phyloP scores from a whole-genome alignment of 108 stramenopile species.

The Fragilaria radians region DNA sequence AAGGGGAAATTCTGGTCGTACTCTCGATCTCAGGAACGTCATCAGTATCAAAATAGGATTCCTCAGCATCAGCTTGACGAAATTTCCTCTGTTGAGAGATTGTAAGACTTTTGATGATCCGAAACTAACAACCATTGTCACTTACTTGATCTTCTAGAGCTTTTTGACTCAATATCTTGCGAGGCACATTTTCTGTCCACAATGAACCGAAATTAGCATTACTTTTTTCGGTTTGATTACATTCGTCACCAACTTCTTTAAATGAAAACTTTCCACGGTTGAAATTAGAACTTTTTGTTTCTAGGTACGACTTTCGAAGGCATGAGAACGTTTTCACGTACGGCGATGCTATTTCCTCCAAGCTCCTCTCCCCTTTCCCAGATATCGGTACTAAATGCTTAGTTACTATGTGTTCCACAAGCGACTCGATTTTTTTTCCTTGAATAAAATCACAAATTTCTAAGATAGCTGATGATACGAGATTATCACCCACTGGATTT shows the following conservation, averaged over 20 bases:
- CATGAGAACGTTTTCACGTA: constrained; percentile 70
- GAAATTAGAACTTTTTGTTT: too few relatives aligned
- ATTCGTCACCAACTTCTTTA: too few relatives aligned
- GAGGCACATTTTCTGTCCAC: constrained; percentile 2
- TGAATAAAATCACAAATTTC: constrained; percentile 87
- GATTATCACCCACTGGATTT: constrained; percentile 77
- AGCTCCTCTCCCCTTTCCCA: constrained; percentile 11
- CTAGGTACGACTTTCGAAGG: constrained; percentile 58
- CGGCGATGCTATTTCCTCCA: constrained; percentile 77
- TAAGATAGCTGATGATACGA: constrained; percentile 73
- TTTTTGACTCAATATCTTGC: constrained; percentile 41
- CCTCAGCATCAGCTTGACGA: constrained; percentile 67
- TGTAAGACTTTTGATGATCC: not conserved
- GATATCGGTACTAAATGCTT: constrained; percentile 35
- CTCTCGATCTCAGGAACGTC: too few relatives aligned
- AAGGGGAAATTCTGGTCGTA: too few relatives aligned
- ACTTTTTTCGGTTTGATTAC: too few relatives aligned
- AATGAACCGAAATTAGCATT: not conserved
- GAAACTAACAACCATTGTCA: constrained; percentile 1
- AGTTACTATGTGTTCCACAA: constrained; percentile 79
- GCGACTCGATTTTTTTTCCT: constrained; percentile 68
- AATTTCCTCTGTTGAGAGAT: constrained; percentile 49
- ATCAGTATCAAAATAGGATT: constrained; percentile 78
- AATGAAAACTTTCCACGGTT: too few relatives aligned
- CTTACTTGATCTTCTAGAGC: constrained; percentile 69